phyloP scores from a whole-genome alignment of 495 filamentous ascomycete genomes.

The Cercophora samala region DNA sequence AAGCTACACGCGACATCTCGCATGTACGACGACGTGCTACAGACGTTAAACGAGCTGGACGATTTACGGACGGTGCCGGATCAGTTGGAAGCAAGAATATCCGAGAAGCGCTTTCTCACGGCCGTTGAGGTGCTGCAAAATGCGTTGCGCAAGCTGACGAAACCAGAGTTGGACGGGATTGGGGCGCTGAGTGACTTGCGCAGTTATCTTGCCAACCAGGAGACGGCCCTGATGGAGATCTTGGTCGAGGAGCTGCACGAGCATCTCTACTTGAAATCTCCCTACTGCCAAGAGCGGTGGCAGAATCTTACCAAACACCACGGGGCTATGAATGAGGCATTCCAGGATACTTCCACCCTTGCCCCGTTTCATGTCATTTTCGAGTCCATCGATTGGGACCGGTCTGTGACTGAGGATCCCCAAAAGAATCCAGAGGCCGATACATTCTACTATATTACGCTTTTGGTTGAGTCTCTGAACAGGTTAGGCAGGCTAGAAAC shows the following conservation, averaged over 20 bases:
- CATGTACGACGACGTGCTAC: slow-evolving; percentile 86
- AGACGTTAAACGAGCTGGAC: slow-evolving; percentile 78
- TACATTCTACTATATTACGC: slow-evolving; percentile 85
- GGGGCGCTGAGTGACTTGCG: slow-evolving; percentile 82
- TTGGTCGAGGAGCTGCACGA: slow-evolving; percentile 94
- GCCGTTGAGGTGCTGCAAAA: slow-evolving; percentile 91
- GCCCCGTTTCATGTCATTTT: slow-evolving; percentile 72
- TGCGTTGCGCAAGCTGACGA: slow-evolving; percentile 74
- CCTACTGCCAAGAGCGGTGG: slow-evolving; percentile 94
- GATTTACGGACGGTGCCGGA: slow-evolving; percentile 89
- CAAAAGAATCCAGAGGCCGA: slow-evolving; percentile 92
- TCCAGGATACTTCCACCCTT: slow-evolving; percentile 45
- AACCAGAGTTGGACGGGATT: slow-evolving; percentile 86
- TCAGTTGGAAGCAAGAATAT: slow-evolving; percentile 86
- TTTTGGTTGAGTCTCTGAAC: slow-evolving; percentile 84
- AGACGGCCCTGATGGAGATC: slow-evolving; percentile 86
- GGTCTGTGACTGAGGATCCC: slow-evolving; percentile 74
- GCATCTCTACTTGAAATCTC: slow-evolving; percentile 94
- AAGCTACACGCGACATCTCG: slow-evolving; percentile 79
- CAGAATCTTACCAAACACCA: slow-evolving; percentile 62
- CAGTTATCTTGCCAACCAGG: slow-evolving; percentile 88
- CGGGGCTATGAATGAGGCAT: slow-evolving; percentile 40
- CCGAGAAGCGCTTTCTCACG: slow-evolving; percentile 90
- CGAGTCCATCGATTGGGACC: slow-evolving; percentile 65
- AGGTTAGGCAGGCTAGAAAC: slow-evolving; percentile 80